These are phyloP conservation scores for Zygosaccharomyces rouxii DNA, from an alignment of 805 yeast genomes.

Conservation along the genomic window DNA sequence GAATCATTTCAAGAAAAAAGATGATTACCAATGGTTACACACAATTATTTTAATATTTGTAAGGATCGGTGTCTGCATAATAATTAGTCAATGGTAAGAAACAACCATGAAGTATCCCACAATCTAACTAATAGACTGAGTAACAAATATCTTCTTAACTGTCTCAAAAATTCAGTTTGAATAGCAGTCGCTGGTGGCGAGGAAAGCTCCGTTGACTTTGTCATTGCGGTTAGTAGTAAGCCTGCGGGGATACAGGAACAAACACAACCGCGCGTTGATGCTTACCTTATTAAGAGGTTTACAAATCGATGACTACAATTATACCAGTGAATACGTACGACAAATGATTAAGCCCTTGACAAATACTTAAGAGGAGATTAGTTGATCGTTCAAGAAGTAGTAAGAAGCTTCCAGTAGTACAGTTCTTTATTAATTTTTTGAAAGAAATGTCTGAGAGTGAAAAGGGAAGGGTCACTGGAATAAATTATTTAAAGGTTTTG, in stretches of 20 bases:
- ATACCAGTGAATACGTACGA: neutral
- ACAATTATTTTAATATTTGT: too few species aligned
- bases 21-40: too few species aligned
- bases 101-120: too few species aligned
- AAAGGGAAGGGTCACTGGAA: neutral
- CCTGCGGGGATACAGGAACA: neutral
- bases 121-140: too few species aligned
- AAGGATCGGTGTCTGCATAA: too few species aligned
- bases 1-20: too few species aligned
- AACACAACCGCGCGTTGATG: neutral
- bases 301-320: neutral
- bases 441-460: neutral
- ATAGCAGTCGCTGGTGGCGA: too few species aligned
- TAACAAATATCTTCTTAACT: too few species aligned
- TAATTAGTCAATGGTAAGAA: too few species aligned
- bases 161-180: too few species aligned
- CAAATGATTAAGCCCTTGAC: neutral
- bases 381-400: neutral
- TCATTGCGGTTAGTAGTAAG: too few species aligned
- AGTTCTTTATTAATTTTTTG: neutral
- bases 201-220: too few species aligned
- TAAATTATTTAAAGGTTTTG: neutral
- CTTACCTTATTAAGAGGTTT: constrained; percentile 1
- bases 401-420: neutral
- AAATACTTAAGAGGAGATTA: neutral